These are phyloP conservation scores for Paecilomyces variotii DNA, from an alignment of 2,329 filamentous ascomycete genomes.

Conservation along the genomic window DNA sequence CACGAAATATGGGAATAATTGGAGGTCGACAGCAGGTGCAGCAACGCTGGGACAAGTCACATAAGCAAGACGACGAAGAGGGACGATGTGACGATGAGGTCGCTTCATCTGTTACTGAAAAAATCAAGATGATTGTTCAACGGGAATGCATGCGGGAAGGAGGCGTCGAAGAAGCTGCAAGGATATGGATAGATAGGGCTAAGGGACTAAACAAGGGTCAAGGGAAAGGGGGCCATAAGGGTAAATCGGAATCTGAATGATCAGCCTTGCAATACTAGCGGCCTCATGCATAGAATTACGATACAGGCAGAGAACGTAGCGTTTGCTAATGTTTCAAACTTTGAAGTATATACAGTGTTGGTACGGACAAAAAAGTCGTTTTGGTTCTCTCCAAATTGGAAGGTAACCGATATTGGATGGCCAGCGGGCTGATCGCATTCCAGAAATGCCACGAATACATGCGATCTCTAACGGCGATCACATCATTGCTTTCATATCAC, in stretches of 20 bases:
- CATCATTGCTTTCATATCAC: conserved; percentile 26
- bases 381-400: no score
- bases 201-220: conserved; percentile 40
- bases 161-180: conserved; percentile 36
- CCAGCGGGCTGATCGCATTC: not conserved
- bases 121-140: conserved; percentile 55
- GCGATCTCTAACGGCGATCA: conserved; percentile 3
- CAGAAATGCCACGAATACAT: not conserved
- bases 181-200: conserved; percentile 46
- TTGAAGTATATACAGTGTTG: no score
- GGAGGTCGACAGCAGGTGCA: conserved; percentile 45
- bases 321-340: no score
- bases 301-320: not conserved
- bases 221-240: conserved; percentile 28
- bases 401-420: not conserved
- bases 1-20: conserved; percentile 73
- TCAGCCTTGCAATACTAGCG: not conserved
- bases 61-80: conserved; percentile 32
- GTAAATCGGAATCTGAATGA: conserved; percentile 2
- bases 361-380: no score
- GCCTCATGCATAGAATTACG: not conserved
- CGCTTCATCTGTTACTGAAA: conserved; percentile 51
- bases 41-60: conserved; percentile 14
- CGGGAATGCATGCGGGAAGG: conserved; percentile 40
- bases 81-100: conserved; percentile 42